These are phyloP conservation scores for Boletus fagicola DNA, from an alignment of 768 basidiomycete genomes.

Conservation along the genomic window DNA sequence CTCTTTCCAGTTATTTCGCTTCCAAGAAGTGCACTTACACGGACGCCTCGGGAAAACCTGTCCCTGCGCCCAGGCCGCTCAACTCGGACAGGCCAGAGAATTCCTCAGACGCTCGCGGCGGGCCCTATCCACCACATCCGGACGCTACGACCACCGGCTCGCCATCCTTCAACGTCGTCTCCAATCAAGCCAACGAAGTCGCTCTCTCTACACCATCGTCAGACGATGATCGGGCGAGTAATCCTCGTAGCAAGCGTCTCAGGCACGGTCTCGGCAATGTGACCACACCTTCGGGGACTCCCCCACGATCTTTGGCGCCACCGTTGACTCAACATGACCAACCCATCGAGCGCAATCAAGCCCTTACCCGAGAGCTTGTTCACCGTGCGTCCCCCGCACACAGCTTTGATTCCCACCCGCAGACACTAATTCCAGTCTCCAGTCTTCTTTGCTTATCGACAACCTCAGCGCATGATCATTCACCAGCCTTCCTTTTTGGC, in stretches of 20 bases:
- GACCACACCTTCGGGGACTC: slow-evolving; percentile 32
- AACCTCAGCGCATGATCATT: slow-evolving; percentile 72
- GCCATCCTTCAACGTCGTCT: slow-evolving; percentile 12
- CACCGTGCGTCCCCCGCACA: slow-evolving; percentile 49
- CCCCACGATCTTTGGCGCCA: slow-evolving; percentile 37
- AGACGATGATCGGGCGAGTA: slow-evolving; percentile 42
- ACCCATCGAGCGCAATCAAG: slow-evolving; percentile 53
- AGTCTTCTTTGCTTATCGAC: slow-evolving; percentile 84
- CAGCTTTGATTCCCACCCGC: background rate
- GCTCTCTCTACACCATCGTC: slow-evolving; percentile 20
- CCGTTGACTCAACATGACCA: slow-evolving; percentile 39
- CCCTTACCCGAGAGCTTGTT: slow-evolving; percentile 69
- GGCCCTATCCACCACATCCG: slow-evolving; percentile 13
- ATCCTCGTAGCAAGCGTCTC: slow-evolving; percentile 51
- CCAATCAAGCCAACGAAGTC: slow-evolving; percentile 15
- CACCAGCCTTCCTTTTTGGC: slow-evolving; percentile 78
- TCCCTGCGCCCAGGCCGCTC: slow-evolving; percentile 63
- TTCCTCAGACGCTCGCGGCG: slow-evolving; percentile 28
- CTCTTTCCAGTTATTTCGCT: slow-evolving; percentile 62
- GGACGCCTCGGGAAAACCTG: slow-evolving; percentile 74
- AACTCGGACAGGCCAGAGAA: slow-evolving; percentile 40
- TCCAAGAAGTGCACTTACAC: slow-evolving; percentile 81
- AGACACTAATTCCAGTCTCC: slow-evolving; percentile 6
- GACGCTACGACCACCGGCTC: slow-evolving; percentile 15
- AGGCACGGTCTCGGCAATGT: slow-evolving; percentile 41